Evolutionary conservation across 495 filamentous ascomycete species (phyloP).

Genomic region (Xylaria scruposa): DNA sequence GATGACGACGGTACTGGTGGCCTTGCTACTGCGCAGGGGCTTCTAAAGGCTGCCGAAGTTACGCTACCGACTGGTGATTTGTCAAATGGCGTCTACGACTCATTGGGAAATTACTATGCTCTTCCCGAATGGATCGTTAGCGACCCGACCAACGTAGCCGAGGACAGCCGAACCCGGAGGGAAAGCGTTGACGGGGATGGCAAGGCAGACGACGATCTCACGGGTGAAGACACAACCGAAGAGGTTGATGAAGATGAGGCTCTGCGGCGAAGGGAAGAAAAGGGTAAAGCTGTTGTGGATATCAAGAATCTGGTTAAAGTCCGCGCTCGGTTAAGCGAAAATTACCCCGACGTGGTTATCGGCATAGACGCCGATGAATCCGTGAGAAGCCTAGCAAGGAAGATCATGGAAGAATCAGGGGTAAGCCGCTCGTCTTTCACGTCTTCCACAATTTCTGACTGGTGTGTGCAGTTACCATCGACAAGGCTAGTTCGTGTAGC

Average conservation of each 20-base stretch:
- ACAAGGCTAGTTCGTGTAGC: constrained; percentile 68
- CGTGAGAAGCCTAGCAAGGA: constrained; percentile 66
- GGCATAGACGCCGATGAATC: constrained; percentile 65
- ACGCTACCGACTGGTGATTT: constrained; percentile 80
- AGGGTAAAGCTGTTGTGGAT: constrained; percentile 61
- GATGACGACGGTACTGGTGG: constrained; percentile 44
- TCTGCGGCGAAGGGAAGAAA: constrained; percentile 69
- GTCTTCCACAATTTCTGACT: constrained; percentile 30
- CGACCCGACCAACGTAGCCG: constrained; percentile 73
- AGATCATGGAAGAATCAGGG: constrained; percentile 67
- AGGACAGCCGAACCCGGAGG: constrained; percentile 41
- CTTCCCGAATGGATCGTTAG: constrained; percentile 77
- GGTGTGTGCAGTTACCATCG: constrained; percentile 49
- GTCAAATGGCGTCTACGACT: constrained; percentile 78
- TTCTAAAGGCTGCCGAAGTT: constrained; percentile 77
- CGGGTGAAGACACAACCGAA: constrained; percentile 48
- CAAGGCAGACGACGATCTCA: constrained; percentile 53
- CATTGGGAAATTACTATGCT: constrained; percentile 75
- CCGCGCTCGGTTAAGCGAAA: constrained; percentile 73
- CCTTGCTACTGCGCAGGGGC: constrained; percentile 77
- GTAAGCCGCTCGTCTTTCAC: constrained; percentile 55
- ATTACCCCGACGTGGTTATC: constrained; percentile 69
- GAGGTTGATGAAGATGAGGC: constrained; percentile 57
- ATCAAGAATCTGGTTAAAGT: constrained; percentile 63
- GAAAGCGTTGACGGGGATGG: constrained; percentile 42